Percentiles rank a stretch among this genome's conserved stretches.
Conservation (phyloP, 805 yeast genomes). For the Groenewaldozyma tartarivorans region DNA sequence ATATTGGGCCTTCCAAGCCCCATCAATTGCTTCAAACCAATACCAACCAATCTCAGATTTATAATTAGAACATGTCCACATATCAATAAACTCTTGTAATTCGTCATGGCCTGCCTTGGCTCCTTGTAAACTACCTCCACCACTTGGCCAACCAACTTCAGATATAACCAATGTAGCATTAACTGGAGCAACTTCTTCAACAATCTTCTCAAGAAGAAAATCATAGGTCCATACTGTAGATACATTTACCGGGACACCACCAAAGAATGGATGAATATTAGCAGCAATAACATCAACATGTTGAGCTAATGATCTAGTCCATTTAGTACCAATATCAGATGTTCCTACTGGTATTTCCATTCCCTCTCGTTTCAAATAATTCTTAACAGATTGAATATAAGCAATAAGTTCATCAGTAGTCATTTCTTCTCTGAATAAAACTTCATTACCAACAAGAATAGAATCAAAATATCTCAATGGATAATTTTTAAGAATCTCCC, state of each 20-base stretch:
- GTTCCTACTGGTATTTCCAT: conserved; percentile 48
- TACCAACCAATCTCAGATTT: conserved; percentile 38
- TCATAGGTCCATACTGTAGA: conserved; percentile 48
- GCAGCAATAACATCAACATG: conserved; percentile 51
- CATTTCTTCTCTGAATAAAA: conserved; percentile 44
- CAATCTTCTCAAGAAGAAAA: conserved; percentile 35
- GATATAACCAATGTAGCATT: conserved; percentile 34
- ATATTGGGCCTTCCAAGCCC: conserved; percentile 55
- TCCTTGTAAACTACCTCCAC: conserved; percentile 41
- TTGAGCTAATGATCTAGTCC: conserved; percentile 32
- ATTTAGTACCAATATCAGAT: conserved; percentile 45
- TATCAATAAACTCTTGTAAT: conserved; percentile 39
- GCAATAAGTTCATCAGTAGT: conserved; percentile 29
- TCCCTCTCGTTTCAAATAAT: conserved; percentile 27
- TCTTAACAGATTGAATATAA: conserved; percentile 36
- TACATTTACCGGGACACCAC: conserved; percentile 39
- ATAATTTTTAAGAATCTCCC: conserved; percentile 31
- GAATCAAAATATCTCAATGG: conserved; percentile 42
- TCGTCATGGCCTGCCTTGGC: conserved; percentile 40
- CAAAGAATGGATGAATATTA: conserved; percentile 60
- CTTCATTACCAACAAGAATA: conserved; percentile 56
- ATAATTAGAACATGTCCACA: conserved; percentile 42
- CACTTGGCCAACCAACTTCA: conserved; percentile 68
- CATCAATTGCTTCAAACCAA: conserved; percentile 64
- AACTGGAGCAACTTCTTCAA: conserved; percentile 12